Percentiles rank a stretch among this genome's conserved stretches.
These are phyloP conservation scores for Termitomyces sp. DNA, from an alignment of 768 basidiomycete genomes.

Conservation along the genomic window DNA sequence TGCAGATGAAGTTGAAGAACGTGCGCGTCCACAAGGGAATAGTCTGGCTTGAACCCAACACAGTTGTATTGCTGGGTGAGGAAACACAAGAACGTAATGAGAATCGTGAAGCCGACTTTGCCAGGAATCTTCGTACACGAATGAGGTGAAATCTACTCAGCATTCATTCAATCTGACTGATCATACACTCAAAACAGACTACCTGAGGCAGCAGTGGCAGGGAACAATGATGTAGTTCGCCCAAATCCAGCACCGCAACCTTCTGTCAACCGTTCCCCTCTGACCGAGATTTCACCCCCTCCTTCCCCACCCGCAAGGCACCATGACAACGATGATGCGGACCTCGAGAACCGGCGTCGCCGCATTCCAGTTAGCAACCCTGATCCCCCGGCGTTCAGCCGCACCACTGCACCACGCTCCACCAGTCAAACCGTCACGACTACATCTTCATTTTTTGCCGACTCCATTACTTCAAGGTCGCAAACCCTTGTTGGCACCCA, in stretches of 20 bases:
- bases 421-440: constrained; percentile 1
- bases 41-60: constrained; percentile 73
- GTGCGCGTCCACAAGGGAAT: constrained; percentile 67
- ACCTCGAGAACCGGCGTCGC: constrained; percentile 36
- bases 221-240: constrained; percentile 5
- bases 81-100: constrained; percentile 63
- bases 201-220: constrained; percentile 19
- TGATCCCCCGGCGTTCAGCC: constrained; percentile 1
- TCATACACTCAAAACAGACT: constrained; percentile 23
- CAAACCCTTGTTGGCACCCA: constrained; percentile 7
- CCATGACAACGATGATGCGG: constrained; percentile 33
- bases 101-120: constrained; percentile 56
- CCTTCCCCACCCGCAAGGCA: constrained; percentile 22
- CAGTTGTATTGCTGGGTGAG: constrained; percentile 58
- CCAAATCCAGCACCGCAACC: constrained; percentile 13
- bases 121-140: constrained; percentile 54
- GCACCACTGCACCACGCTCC: background rate
- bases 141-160: constrained; percentile 55
- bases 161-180: background rate
- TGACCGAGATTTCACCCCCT: constrained; percentile 36
- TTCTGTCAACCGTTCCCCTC: constrained; percentile 30
- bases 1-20: constrained; percentile 67
- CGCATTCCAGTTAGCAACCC: constrained; percentile 25
- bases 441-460: constrained; percentile 19
- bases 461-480: constrained; percentile 2